These are phyloP conservation scores for Mycena venus DNA, from an alignment of 768 basidiomycete species.

Conservation along the genomic window DNA sequence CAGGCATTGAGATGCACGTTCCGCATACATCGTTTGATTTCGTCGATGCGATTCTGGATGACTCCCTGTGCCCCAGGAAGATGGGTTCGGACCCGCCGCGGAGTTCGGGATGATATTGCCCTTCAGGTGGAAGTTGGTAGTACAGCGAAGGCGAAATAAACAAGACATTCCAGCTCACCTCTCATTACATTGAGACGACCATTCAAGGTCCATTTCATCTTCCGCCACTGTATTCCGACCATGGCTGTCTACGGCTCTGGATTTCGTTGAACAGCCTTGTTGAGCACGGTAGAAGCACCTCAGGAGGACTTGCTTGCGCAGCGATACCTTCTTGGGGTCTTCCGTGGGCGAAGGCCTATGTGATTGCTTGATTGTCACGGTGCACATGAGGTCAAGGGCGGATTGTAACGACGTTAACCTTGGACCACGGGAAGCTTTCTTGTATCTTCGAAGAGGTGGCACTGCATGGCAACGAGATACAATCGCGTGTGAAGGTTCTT, in stretches of 20 bases:
- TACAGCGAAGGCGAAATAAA: neutral
- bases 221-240: neutral
- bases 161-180: neutral
- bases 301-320: conserved; percentile 29
- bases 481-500: neutral
- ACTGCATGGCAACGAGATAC: neutral
- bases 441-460: conserved; percentile 1
- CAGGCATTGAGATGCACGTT: conserved; percentile 9
- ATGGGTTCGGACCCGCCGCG: neutral
- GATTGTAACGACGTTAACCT: neutral
- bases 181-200: neutral
- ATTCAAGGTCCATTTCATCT: neutral
- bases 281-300: conserved; percentile 6
- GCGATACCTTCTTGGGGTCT: conserved; percentile 1
- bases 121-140: neutral
- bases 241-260: neutral
- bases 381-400: neutral
- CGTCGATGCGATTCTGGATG: conserved; percentile 20
- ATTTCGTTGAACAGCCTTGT: neutral
- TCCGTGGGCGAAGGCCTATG: neutral
- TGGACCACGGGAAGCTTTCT: conserved; percentile 6
- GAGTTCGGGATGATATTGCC: neutral
- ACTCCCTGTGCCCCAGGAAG: neutral
- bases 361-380: neutral
- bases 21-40: conserved; percentile 13